These are phyloP conservation scores for Ogataea nakhonphanomensis DNA, from an alignment of 805 yeast genomes.

Conservation along the genomic window DNA sequence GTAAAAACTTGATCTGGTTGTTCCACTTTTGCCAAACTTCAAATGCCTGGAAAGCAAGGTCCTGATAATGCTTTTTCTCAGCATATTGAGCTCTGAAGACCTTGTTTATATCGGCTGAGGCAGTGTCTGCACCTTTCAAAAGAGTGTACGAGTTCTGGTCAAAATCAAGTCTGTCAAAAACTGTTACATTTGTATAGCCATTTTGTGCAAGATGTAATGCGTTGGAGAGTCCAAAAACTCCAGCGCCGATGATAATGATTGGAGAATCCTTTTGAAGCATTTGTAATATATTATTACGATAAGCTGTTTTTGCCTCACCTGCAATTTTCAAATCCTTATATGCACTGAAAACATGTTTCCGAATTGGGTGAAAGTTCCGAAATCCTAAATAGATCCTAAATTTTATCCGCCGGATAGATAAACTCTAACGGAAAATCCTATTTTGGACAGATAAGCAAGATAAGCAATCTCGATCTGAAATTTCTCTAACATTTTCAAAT, in stretches of 20 bases:
- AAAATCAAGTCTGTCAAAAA: constrained; percentile 37
- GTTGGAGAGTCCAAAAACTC: constrained; percentile 51
- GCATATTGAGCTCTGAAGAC: constrained; percentile 38
- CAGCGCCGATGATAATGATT: constrained; percentile 49
- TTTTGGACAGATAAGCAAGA: too few species aligned
- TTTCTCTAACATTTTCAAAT: too few species aligned
- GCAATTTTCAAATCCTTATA: too few species aligned
- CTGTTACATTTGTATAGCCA: constrained; percentile 37
- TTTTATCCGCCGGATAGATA: too few species aligned
- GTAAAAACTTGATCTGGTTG: constrained; percentile 20
- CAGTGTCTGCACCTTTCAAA: constrained; percentile 39
- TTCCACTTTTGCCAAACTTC: constrained; percentile 28
- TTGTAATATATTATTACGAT: too few species aligned
- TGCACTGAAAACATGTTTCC: too few species aligned
- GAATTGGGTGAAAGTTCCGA: too few species aligned
- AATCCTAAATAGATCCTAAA: too few species aligned
- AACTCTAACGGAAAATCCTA: too few species aligned
- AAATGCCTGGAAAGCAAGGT: constrained; percentile 28
- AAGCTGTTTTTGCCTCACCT: too few species aligned
- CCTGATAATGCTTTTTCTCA: constrained; percentile 34
- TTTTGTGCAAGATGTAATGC: constrained; percentile 40
- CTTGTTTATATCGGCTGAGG: constrained; percentile 40
- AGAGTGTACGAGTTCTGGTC: constrained; percentile 27
- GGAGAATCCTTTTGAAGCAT: constrained; percentile 15
- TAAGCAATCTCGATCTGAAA: too few species aligned